A percentile compares a stretch with the other conserved stretches of the same genome.
Evolutionary conservation across 768 basidiomycete genomes (phyloP).

Genomic region (Trametes cinnabarina): DNA sequence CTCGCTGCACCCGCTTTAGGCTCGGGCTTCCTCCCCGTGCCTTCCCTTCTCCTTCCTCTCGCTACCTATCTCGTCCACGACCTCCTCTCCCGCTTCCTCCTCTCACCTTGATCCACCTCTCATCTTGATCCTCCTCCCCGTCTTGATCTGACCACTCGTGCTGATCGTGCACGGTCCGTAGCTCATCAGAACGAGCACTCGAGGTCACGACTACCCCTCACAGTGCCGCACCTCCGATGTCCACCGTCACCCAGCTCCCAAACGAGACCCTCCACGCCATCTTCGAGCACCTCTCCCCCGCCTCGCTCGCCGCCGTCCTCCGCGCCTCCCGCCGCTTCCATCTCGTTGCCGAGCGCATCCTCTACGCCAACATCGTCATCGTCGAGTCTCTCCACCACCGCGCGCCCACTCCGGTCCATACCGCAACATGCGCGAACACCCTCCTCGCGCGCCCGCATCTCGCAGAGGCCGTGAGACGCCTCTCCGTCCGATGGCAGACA

Average conservation of each 20-base stretch:
- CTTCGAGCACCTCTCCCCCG: constrained; percentile 35
- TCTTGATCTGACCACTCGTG: no score
- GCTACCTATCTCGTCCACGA: neutral
- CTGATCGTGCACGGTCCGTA: neutral
- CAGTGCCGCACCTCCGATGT: neutral
- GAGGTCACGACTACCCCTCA: neutral
- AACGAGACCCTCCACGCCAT: constrained; percentile 56
- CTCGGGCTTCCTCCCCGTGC: constrained; percentile 4
- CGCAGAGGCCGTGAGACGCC: constrained; percentile 41
- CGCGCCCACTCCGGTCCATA: constrained; percentile 38
- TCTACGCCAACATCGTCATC: constrained; percentile 54
- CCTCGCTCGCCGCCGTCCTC: constrained; percentile 39
- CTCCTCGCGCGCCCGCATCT: constrained; percentile 48
- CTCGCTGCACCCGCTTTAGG: constrained; percentile 1
- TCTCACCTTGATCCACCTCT: neutral
- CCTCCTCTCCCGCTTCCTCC: neutral
- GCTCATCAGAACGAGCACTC: neutral
- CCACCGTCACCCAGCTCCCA: constrained; percentile 35
- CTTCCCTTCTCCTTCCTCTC: neutral
- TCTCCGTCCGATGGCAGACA: constrained; percentile 57
- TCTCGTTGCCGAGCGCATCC: constrained; percentile 55
- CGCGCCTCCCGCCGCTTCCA: constrained; percentile 43
- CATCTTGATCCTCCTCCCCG: no score
- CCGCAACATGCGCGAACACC: constrained; percentile 52
- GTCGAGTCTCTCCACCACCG: constrained; percentile 44